A percentile compares a stretch with the other conserved stretches of the same genome.
phyloP scores from a whole-genome alignment of 805 yeast genomes.

The Babjeviella inositovora region DNA sequence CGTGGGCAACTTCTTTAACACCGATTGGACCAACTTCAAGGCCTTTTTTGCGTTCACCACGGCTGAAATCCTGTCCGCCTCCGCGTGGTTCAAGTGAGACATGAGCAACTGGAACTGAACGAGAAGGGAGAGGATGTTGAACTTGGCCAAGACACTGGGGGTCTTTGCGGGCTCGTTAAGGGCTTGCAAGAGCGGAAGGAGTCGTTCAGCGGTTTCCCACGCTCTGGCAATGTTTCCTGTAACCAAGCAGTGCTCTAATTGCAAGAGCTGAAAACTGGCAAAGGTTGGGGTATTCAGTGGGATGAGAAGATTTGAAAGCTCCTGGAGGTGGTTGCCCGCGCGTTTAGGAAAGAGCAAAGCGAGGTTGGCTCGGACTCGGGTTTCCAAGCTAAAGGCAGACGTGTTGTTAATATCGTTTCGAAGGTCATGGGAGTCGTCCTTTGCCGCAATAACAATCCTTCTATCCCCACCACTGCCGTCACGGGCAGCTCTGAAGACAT shows the following conservation, averaged over 20 bases:
- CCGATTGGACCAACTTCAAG: constrained; percentile 33
- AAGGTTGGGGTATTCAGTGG: constrained; percentile 5
- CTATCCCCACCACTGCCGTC: constrained; percentile 1
- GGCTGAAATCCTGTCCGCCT: constrained; percentile 3
- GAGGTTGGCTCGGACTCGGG: no score
- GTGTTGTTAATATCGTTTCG: constrained; percentile 3
- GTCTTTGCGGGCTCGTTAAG: constrained; percentile 7
- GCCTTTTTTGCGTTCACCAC: constrained; percentile 22
- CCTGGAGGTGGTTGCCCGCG: constrained; percentile 1
- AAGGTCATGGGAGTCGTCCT: constrained; percentile 2
- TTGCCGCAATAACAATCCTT: constrained; percentile 1
- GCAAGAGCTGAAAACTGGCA: constrained; percentile 11
- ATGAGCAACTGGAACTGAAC: no score
- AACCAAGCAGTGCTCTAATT: constrained; percentile 11
- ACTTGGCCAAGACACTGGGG: constrained; percentile 4
- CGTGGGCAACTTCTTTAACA: constrained; percentile 24
- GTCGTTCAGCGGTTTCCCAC: constrained; percentile 7
- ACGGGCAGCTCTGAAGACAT: constrained; percentile 2
- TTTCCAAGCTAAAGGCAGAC: no score
- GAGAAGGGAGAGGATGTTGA: no score
- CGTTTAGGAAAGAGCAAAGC: no score
- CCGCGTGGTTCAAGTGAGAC: constrained; percentile 1
- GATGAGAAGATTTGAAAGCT: constrained; percentile 1
- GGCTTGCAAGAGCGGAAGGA: constrained; percentile 8
- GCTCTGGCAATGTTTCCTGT: constrained; percentile 7